Percentiles rank a stretch among this genome's conserved stretches.
Conservation (phyloP, 345 rosid genomes). For the Eucalyptus polybractea region DNA sequence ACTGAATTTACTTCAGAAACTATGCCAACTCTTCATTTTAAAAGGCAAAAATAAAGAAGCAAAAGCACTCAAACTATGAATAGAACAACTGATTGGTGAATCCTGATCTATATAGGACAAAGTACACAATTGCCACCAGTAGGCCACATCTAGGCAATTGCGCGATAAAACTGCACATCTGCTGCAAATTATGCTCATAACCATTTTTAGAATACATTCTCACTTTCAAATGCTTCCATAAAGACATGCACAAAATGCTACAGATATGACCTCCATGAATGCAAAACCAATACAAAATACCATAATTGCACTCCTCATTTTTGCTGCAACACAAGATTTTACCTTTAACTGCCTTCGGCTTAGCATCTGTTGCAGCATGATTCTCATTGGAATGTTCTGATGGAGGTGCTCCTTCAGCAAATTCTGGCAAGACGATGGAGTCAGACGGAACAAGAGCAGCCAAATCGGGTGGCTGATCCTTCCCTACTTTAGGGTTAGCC, state of each 20-base stretch:
- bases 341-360: constrained; percentile 35
- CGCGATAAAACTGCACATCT: not conserved
- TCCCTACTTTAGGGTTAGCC: constrained; percentile 79
- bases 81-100: not conserved
- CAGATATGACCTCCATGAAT: not conserved
- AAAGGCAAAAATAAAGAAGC: not conserved
- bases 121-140: not conserved
- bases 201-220: not conserved
- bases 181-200: not conserved
- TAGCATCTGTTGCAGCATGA: constrained; percentile 12
- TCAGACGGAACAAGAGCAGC: constrained; percentile 63
- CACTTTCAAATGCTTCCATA: not conserved
- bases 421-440: constrained; percentile 39
- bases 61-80: not conserved
- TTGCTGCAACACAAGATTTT: not conserved
- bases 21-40: not conserved
- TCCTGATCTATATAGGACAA: not conserved
- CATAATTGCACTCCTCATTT: not conserved
- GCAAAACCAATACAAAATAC: not conserved
- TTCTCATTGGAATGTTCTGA: constrained; percentile 13
- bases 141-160: not conserved
- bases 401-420: constrained; percentile 17
- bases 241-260: not conserved
- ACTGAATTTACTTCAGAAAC: not conserved
- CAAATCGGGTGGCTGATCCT: constrained; percentile 92